Percentiles rank a stretch among this genome's conserved stretches.
phyloP scores from a whole-genome alignment of 2,329 filamentous ascomycete genomes.

The Aspergillus aculeatus region DNA sequence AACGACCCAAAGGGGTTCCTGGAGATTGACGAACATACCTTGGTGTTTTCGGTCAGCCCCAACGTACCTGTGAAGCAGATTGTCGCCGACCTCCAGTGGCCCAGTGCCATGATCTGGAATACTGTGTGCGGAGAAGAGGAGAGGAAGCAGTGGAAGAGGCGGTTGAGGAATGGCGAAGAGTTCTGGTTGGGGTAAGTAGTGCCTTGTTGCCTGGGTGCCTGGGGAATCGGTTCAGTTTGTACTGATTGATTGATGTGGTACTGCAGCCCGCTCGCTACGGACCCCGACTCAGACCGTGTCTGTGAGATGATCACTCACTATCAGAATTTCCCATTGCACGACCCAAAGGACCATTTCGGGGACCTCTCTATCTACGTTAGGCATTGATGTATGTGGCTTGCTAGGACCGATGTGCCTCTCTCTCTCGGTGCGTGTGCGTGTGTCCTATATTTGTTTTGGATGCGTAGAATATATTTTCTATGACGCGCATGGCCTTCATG shows the following conservation, averaged over 20 bases:
- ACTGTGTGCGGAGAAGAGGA: conserved; percentile 13
- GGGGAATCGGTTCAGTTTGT: background rate
- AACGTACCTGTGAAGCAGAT: conserved; percentile 40
- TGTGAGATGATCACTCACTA: conserved; percentile 24
- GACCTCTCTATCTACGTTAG: conserved; percentile 20
- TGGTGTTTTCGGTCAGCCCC: conserved; percentile 37
- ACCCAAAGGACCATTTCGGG: conserved; percentile 21
- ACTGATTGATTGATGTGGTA: background rate
- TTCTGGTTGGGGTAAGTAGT: conserved; percentile 19
- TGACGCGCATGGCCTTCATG: too few species aligned
- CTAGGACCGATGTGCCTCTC: too few species aligned
- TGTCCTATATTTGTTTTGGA: too few species aligned
- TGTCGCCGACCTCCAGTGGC: conserved; percentile 40
- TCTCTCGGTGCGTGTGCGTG: too few species aligned
- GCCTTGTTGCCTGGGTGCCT: background rate
- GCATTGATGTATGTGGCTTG: background rate
- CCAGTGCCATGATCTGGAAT: conserved; percentile 33
- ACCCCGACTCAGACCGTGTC: conserved; percentile 23
- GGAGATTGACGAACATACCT: conserved; percentile 37
- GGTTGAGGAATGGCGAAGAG: conserved; percentile 14
- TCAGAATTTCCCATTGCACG: conserved; percentile 11
- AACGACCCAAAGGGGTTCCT: conserved; percentile 38
- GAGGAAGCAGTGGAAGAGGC: conserved; percentile 15
- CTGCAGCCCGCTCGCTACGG: conserved; percentile 19
- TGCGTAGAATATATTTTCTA: too few species aligned